Evolutionary conservation across 106 monocot genomes (phyloP).

Genomic region (Narthecium ossifragum): DNA sequence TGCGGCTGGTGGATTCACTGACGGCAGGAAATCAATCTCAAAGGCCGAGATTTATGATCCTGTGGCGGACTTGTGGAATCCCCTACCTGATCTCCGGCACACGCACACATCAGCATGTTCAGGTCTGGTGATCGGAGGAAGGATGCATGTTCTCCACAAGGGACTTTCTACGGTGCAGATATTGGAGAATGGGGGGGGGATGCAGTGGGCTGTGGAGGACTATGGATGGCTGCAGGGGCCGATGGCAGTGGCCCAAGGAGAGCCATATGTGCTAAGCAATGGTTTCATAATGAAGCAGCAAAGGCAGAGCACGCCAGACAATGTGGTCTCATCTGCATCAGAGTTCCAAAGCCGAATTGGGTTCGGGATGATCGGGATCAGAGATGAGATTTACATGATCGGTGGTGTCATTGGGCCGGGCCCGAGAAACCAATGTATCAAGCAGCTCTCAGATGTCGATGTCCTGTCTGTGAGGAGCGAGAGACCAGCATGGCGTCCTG

Average conservation of each 20-base stretch:
- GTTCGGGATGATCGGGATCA: constrained; percentile 84
- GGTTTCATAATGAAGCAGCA: constrained; percentile 55
- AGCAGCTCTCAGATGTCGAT: constrained; percentile 75
- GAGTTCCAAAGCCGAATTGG: constrained; percentile 86
- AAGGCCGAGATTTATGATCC: constrained; percentile 89
- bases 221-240: constrained; percentile 83
- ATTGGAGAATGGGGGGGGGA: constrained; percentile 36
- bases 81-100: constrained; percentile 65
- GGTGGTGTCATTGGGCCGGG: constrained; percentile 94
- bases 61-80: constrained; percentile 54
- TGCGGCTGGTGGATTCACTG: constrained; percentile 92
- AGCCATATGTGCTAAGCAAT: constrained; percentile 74
- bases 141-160: constrained; percentile 92
- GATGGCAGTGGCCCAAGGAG: constrained; percentile 57
- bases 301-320: constrained; percentile 18
- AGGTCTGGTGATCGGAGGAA: constrained; percentile 62
- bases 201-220: constrained; percentile 59
- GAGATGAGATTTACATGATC: constrained; percentile 71
- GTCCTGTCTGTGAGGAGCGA: constrained; percentile 52
- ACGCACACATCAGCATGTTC: constrained; percentile 80
- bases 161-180: constrained; percentile 82
- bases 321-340: constrained; percentile 44
- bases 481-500: constrained; percentile 65
- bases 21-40: constrained; percentile 63
- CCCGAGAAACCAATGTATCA: constrained; percentile 75